Conservation (phyloP, 2,329 filamentous ascomycete genomes). For the Lecanosticta acicola region DNA sequence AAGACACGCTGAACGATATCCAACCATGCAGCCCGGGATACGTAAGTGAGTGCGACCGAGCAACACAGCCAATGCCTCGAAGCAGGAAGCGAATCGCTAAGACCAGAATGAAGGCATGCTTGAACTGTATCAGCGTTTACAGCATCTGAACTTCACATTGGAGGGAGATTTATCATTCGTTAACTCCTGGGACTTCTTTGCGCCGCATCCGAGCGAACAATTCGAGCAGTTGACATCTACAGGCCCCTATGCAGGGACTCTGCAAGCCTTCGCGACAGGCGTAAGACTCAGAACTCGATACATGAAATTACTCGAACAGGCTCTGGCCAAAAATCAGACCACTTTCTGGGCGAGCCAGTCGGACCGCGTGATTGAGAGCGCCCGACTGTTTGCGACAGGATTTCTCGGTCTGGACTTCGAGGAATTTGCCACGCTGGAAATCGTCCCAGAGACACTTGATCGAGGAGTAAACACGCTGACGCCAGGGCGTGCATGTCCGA, state of each 20-base stretch:
- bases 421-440: constrained; percentile 38
- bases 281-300: constrained; percentile 51
- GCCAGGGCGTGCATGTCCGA: constrained; percentile 45
- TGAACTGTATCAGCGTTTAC: constrained; percentile 45
- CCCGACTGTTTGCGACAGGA: constrained; percentile 49
- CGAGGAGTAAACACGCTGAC: constrained; percentile 52
- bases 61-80: not conserved
- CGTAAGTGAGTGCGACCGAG: constrained; percentile 37
- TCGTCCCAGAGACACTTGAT: constrained; percentile 50
- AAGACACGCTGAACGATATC: constrained; percentile 54
- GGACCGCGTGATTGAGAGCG: constrained; percentile 52
- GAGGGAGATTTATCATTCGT: constrained; percentile 51
- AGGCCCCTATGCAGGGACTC: constrained; percentile 52
- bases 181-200: constrained; percentile 52
- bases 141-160: constrained; percentile 37
- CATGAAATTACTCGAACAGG: constrained; percentile 38
- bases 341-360: constrained; percentile 53
- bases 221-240: constrained; percentile 53
- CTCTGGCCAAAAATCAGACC: constrained; percentile 29
- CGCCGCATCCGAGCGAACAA: constrained; percentile 37
- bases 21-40: constrained; percentile 46
- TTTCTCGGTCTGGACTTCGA: constrained; percentile 51
- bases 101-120: constrained; percentile 38
- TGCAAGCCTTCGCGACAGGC: constrained; percentile 51
- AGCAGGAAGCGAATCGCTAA: constrained; percentile 1